A percentile compares a stretch with the other conserved stretches of the same genome.
Conservation (phyloP, 2,329 filamentous ascomycete genomes). For the Phoma sp. region DNA sequence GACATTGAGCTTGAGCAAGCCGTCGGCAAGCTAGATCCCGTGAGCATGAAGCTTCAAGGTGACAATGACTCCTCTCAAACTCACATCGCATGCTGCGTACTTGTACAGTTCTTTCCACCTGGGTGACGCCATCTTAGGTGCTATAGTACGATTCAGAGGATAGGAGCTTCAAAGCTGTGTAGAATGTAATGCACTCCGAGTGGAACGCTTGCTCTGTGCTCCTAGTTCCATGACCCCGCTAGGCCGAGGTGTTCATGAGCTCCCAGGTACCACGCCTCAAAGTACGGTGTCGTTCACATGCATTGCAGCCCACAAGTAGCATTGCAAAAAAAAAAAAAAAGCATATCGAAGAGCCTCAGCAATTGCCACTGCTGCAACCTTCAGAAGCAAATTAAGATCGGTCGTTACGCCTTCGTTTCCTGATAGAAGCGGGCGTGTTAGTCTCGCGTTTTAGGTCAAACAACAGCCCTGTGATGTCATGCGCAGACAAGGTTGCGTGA, state of each 20-base stretch:
- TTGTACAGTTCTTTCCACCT: constrained; percentile 42
- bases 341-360: no score
- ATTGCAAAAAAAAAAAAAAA: no score
- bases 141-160: neutral
- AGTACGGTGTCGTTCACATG: no score
- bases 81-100: constrained; percentile 47
- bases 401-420: no score
- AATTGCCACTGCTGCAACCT: no score
- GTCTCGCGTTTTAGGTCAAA: no score
- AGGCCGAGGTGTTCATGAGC: constrained; percentile 23
- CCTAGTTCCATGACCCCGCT: constrained; percentile 24
- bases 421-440: no score
- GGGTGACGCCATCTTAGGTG: constrained; percentile 30
- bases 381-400: no score
- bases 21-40: constrained; percentile 63
- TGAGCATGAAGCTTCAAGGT: constrained; percentile 19
- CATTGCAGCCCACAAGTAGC: no score
- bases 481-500: no score
- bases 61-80: neutral
- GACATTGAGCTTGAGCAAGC: constrained; percentile 72
- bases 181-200: neutral
- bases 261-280: neutral
- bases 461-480: no score
- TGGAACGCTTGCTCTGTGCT: constrained; percentile 1
- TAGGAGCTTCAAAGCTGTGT: neutral